These are phyloP conservation scores for Verticillium klebahnii DNA, from an alignment of 2,329 filamentous ascomycete species.

Conservation along the genomic window DNA sequence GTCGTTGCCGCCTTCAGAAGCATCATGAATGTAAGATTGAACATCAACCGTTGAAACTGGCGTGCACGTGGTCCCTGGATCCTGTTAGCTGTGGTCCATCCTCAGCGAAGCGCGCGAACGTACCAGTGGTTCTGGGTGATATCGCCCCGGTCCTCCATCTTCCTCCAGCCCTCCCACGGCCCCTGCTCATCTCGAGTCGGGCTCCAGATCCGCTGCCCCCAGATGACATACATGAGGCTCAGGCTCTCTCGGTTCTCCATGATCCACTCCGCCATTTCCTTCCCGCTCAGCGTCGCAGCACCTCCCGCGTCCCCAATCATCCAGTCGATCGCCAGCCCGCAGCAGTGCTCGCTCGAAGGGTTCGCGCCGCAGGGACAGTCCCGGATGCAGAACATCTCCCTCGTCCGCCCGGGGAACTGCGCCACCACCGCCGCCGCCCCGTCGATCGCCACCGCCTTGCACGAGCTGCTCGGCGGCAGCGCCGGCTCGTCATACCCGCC, in stretches of 20 bases:
- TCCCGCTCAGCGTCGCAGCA: constrained; percentile 30
- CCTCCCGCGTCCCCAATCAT: constrained; percentile 33
- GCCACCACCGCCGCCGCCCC: constrained; percentile 28
- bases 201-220: constrained; percentile 45
- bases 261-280: constrained; percentile 42
- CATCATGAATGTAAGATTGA: no score
- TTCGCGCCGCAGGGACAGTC: constrained; percentile 22
- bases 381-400: constrained; percentile 27
- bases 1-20: no score
- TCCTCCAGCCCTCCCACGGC: constrained; percentile 35
- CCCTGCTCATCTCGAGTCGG: constrained; percentile 27
- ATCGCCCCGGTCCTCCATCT: constrained; percentile 34
- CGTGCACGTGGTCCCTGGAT: constrained; percentile 22
- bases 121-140: constrained; percentile 40
- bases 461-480: constrained; percentile 28
- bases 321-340: constrained; percentile 30
- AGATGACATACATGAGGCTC: constrained; percentile 44
- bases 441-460: constrained; percentile 28
- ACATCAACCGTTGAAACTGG: constrained; percentile 18
- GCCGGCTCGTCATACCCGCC: constrained; percentile 26
- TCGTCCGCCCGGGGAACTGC: constrained; percentile 28
- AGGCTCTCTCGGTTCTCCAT: constrained; percentile 37
- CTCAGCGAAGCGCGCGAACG: constrained; percentile 13
- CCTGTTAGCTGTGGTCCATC: background rate
- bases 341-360: constrained; percentile 30